A percentile compares a stretch with the other conserved stretches of the same genome.
These are phyloP conservation scores for Mortierella sp. DNA, from an alignment of 371 early-diverging fungal species.

Conservation along the genomic window DNA sequence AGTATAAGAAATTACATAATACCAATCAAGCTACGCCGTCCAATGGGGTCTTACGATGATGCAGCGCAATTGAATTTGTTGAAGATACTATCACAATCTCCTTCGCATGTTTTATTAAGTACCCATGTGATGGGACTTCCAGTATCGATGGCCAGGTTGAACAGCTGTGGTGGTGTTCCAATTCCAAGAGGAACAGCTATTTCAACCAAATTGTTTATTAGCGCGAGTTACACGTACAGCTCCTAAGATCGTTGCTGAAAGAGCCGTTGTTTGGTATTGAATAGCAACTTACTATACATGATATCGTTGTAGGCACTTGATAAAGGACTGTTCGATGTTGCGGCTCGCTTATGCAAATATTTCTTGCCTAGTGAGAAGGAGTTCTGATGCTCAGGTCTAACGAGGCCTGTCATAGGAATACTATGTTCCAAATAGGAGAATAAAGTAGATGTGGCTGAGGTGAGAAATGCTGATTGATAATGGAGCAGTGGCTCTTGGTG, in stretches of 20 bases:
- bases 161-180: slow-evolving; percentile 43
- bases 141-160: slow-evolving; percentile 51
- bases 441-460: not conserved
- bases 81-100: slow-evolving; percentile 4
- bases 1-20: not conserved
- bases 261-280: not conserved
- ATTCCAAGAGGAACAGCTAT: slow-evolving; percentile 32
- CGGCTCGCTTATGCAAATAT: slow-evolving; percentile 34
- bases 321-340: slow-evolving; percentile 13
- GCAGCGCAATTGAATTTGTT: slow-evolving; percentile 30
- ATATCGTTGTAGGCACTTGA: slow-evolving; percentile 30
- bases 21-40: not conserved
- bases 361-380: slow-evolving; percentile 17
- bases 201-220: not conserved
- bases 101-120: slow-evolving; percentile 12
- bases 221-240: no score
- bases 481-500: not conserved
- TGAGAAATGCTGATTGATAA: not conserved
- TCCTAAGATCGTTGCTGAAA: no score
- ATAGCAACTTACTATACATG: slow-evolving; percentile 38
- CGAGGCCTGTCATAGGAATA: slow-evolving; percentile 22
- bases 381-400: slow-evolving; percentile 16
- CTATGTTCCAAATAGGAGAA: not conserved
- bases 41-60: slow-evolving; percentile 31
- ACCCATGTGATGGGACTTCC: slow-evolving; percentile 54